Percentiles rank a stretch among this genome's conserved stretches.
These are phyloP conservation scores for Fusarium tjaetaba DNA, from an alignment of 2,329 filamentous ascomycete species.

Conservation along the genomic window DNA sequence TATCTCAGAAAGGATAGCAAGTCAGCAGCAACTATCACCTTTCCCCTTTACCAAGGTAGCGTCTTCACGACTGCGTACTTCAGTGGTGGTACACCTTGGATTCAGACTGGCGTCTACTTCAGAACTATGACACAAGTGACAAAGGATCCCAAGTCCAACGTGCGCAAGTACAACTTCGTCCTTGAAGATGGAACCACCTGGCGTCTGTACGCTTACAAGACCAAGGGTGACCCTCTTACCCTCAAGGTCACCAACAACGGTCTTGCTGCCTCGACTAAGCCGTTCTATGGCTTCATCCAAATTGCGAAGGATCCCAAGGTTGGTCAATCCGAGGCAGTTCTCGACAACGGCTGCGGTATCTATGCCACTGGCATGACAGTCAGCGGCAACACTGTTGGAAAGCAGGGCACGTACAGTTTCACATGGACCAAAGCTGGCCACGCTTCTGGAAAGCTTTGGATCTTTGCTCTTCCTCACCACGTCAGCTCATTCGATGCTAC, in stretches of 20 bases:
- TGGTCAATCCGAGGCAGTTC: conserved; percentile 67
- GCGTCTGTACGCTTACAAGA: conserved; percentile 80
- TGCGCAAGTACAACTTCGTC: conserved; percentile 79
- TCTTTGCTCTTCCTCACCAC: conserved; percentile 92
- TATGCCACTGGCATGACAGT: conserved; percentile 75
- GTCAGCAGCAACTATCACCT: conserved; percentile 70
- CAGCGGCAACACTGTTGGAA: conserved; percentile 68
- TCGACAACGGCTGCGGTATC: conserved; percentile 79
- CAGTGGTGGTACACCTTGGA: conserved; percentile 72
- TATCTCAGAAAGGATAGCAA: conserved; percentile 68
- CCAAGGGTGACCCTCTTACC: conserved; percentile 67
- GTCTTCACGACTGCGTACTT: conserved; percentile 85
- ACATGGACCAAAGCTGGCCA: conserved; percentile 77
- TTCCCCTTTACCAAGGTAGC: conserved; percentile 91
- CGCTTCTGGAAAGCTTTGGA: conserved; percentile 69
- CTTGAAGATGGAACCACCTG: conserved; percentile 79
- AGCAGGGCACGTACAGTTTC: conserved; percentile 76
- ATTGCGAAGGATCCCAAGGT: conserved; percentile 78
- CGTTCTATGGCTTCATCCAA: conserved; percentile 84
- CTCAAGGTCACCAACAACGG: conserved; percentile 74
- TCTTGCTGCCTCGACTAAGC: conserved; percentile 69
- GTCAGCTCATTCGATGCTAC: conserved; percentile 74
- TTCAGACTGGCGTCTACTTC: conserved; percentile 82
- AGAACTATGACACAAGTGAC: conserved; percentile 68
- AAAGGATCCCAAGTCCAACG: conserved; percentile 67